A percentile compares a stretch with the other conserved stretches of the same genome.
These are phyloP conservation scores for Entomophthora muscae DNA, from an alignment of 371 early-diverging fungal species.

Conservation along the genomic window DNA sequence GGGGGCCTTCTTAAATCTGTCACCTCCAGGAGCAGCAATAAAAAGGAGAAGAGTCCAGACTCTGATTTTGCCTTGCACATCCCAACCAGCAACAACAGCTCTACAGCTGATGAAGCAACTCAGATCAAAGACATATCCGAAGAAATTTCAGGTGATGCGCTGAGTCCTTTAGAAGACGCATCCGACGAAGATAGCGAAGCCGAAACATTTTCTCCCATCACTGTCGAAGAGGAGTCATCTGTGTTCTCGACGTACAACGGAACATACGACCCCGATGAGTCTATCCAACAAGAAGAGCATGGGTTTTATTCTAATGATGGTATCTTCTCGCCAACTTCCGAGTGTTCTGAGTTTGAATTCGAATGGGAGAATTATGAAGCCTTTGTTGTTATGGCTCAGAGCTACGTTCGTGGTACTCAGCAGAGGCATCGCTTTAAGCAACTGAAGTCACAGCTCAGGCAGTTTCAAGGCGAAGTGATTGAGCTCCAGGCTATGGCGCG, in stretches of 20 bases:
- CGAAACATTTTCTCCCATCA: background rate
- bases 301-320: no score
- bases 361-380: slow-evolving; percentile 7
- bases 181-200: background rate
- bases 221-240: background rate
- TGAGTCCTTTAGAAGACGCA: no score
- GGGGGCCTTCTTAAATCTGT: background rate
- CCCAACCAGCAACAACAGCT: background rate
- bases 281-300: background rate
- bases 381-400: slow-evolving; percentile 7
- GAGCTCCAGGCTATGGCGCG: slow-evolving; percentile 38
- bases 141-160: background rate
- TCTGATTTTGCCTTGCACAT: no score
- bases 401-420: slow-evolving; percentile 6
- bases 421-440: background rate
- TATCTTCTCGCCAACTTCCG: background rate
- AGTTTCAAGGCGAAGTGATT: slow-evolving; percentile 18
- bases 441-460: slow-evolving; percentile 9
- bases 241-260: background rate
- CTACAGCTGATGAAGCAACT: background rate
- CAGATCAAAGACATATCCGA: background rate
- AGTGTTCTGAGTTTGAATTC: background rate
- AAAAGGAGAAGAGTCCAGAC: background rate
- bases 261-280: background rate
- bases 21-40: background rate